phyloP scores from a whole-genome alignment of 2,329 filamentous ascomycete genomes.

The Phialophora tarda region DNA sequence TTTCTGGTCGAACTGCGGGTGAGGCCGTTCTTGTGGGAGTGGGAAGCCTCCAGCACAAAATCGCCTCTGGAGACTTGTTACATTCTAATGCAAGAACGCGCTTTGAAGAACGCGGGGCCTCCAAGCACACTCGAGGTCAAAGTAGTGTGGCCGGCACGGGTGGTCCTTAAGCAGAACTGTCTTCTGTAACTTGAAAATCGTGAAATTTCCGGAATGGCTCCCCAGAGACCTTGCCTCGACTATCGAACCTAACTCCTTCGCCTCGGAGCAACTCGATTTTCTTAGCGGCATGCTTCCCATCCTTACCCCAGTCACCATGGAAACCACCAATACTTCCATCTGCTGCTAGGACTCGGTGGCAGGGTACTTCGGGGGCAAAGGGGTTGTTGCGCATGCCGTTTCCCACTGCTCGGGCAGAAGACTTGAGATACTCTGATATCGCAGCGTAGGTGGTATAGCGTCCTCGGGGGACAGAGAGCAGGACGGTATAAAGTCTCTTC shows the following conservation, averaged over 20 bases:
- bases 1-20: neutral
- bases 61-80: neutral
- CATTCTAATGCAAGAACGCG: neutral
- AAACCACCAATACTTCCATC: conserved; percentile 65
- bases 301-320: conserved; percentile 56
- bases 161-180: conserved; percentile 1
- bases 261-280: conserved; percentile 50
- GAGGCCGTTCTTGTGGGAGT: neutral
- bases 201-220: conserved; percentile 39
- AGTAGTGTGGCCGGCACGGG: neutral
- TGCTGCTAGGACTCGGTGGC: conserved; percentile 78
- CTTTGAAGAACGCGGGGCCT: neutral
- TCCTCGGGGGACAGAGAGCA: conserved; percentile 78
- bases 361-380: conserved; percentile 81
- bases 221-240: conserved; percentile 50
- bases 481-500: conserved; percentile 67
- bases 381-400: conserved; percentile 78
- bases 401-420: conserved; percentile 76
- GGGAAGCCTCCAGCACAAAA: neutral
- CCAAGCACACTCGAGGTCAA: neutral
- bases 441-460: conserved; percentile 78
- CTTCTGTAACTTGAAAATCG: conserved; percentile 11
- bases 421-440: conserved; percentile 69
- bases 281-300: conserved; percentile 50
- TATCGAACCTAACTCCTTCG: conserved; percentile 55